These are phyloP conservation scores for Hyaloscypha hepaticicola DNA, from an alignment of 495 filamentous ascomycete species.

Conservation along the genomic window DNA sequence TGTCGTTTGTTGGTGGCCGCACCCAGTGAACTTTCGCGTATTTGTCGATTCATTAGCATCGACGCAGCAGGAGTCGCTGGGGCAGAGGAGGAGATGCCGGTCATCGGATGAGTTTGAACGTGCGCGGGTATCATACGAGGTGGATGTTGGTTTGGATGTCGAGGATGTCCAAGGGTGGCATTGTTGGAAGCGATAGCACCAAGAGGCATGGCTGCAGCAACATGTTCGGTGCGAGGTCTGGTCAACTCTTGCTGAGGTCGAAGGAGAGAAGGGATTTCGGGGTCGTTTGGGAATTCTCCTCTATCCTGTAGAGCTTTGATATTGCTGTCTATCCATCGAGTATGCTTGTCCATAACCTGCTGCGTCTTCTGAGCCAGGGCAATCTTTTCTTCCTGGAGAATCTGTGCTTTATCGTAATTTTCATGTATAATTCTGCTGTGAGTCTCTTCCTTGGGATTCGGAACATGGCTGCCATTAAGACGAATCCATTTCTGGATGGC, in stretches of 20 bases:
- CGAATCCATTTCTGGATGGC: slow-evolving; percentile 91
- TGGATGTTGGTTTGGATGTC: slow-evolving; percentile 41
- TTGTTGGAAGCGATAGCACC: slow-evolving; percentile 43
- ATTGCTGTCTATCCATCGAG: slow-evolving; percentile 81
- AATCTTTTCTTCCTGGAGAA: slow-evolving; percentile 86
- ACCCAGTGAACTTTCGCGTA: slow-evolving; percentile 76
- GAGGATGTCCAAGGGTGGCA: slow-evolving; percentile 41
- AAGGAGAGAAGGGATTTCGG: slow-evolving; percentile 76
- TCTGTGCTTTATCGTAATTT: slow-evolving; percentile 67
- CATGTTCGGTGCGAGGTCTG: slow-evolving; percentile 40
- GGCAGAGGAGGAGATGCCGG: slow-evolving; percentile 47
- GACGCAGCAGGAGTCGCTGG: slow-evolving; percentile 65
- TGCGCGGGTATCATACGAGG: slow-evolving; percentile 41
- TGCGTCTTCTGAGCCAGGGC: slow-evolving; percentile 74
- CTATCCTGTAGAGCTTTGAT: slow-evolving; percentile 82
- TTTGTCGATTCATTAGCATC: slow-evolving; percentile 58
- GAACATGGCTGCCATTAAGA: slow-evolving; percentile 71
- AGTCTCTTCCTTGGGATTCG: slow-evolving; percentile 84
- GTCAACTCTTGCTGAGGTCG: slow-evolving; percentile 46
- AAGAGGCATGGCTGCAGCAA: slow-evolving; percentile 48
- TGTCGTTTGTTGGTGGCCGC: slow-evolving; percentile 64
- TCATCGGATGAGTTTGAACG: slow-evolving; percentile 29
- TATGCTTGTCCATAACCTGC: slow-evolving; percentile 79
- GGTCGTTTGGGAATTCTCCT: slow-evolving; percentile 73
- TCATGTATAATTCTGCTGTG: slow-evolving; percentile 68